A percentile compares a stretch with the other conserved stretches of the same genome.
phyloP scores from a whole-genome alignment of 1,284 basidiomycete genomes.

The Sutorius eximius region DNA sequence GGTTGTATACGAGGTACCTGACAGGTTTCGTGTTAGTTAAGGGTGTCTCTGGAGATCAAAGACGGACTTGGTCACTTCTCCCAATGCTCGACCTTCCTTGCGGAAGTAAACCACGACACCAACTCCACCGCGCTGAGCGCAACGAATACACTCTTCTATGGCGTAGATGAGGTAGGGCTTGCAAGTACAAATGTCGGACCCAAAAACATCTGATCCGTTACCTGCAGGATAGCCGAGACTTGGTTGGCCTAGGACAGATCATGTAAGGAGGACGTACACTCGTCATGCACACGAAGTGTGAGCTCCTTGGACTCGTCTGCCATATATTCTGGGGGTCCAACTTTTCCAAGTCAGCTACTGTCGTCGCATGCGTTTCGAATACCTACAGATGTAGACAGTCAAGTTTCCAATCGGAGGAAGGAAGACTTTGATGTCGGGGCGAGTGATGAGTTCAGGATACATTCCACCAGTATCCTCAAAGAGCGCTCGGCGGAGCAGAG shows the following conservation, averaged over 20 bases:
- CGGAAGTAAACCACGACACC: constrained; percentile 94
- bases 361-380: neutral
- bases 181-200: constrained; percentile 94
- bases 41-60: neutral
- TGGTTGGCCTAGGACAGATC: neutral
- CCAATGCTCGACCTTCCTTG: constrained; percentile 90
- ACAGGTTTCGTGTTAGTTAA: neutral
- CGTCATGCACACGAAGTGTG: constrained; percentile 91
- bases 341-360: constrained; percentile 37
- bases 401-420: constrained; percentile 91
- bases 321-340: constrained; percentile 81
- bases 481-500: constrained; percentile 79
- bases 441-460: constrained; percentile 94
- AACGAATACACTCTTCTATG: constrained; percentile 89
- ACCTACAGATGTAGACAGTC: constrained; percentile 90
- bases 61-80: constrained; percentile 85
- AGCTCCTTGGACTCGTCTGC: constrained; percentile 82
- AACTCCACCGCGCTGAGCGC: constrained; percentile 86
- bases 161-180: constrained; percentile 92
- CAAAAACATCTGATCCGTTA: constrained; percentile 86
- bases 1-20: constrained; percentile 90
- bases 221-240: constrained; percentile 39
- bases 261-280: constrained; percentile 59
- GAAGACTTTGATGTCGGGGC: constrained; percentile 94
- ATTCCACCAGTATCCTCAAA: constrained; percentile 97